phyloP scores from a whole-genome alignment of 192 early-diverging fungal species.

The Coemansia sp. region DNA sequence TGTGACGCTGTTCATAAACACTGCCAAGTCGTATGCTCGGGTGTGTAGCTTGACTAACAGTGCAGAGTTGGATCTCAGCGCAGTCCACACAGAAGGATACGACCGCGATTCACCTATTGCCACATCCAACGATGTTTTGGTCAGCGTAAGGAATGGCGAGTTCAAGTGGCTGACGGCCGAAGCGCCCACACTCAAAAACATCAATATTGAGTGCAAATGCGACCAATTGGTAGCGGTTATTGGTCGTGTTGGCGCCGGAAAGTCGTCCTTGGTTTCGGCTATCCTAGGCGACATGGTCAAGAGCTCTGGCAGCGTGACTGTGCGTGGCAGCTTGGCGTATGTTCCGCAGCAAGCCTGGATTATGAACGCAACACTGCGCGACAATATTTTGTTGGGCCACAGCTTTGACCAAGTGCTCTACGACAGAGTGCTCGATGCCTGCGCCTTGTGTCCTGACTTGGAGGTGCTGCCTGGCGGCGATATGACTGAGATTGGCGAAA shows the following conservation, averaged over 20 bases:
- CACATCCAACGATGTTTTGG: constrained; percentile 26
- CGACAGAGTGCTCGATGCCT: constrained; percentile 59
- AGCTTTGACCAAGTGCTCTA: constrained; percentile 59
- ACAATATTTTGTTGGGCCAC: constrained; percentile 72
- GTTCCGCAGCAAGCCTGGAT: constrained; percentile 71
- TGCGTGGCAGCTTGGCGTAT: constrained; percentile 56
- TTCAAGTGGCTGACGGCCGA: constrained; percentile 62
- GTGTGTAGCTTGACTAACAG: constrained; percentile 74
- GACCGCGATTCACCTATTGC: constrained; percentile 35
- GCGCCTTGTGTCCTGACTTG: constrained; percentile 60
- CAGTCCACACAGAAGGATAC: constrained; percentile 51
- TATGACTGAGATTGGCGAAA: constrained; percentile 65
- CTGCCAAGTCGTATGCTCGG: constrained; percentile 79
- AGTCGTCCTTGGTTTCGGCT: constrained; percentile 65
- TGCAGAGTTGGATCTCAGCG: constrained; percentile 74
- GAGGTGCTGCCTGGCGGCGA: constrained; percentile 63
- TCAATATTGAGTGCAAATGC: constrained; percentile 47
- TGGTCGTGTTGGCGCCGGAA: constrained; percentile 68
- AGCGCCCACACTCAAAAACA: constrained; percentile 38
- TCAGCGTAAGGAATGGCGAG: constrained; percentile 26
- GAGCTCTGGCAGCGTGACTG: constrained; percentile 23
- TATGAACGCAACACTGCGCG: constrained; percentile 65
- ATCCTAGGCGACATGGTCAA: constrained; percentile 62
- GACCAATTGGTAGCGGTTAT: constrained; percentile 63
- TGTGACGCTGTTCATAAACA: constrained; percentile 72